phyloP scores from a whole-genome alignment of 768 basidiomycete genomes.

The Lentinula sp. region DNA sequence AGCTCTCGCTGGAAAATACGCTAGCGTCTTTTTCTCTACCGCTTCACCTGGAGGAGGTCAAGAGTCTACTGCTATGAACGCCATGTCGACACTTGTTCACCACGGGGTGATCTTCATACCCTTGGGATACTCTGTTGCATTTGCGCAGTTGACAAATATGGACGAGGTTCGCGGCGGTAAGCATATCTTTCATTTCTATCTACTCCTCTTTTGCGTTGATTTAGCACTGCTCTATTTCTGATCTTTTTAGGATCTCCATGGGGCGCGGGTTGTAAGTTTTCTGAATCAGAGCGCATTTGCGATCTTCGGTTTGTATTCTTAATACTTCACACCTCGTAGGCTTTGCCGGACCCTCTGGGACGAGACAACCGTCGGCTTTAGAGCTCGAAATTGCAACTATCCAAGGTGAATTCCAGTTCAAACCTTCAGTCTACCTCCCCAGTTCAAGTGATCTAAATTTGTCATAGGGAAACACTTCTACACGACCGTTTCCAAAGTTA shows the following conservation, averaged over 20 bases:
- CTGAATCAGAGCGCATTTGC: neutral
- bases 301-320: neutral
- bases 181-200: conserved; percentile 13
- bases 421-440: neutral
- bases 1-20: conserved; percentile 73
- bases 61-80: conserved; percentile 47
- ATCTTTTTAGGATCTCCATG: neutral
- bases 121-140: conserved; percentile 53
- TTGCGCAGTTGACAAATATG: conserved; percentile 34
- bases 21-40: conserved; percentile 67
- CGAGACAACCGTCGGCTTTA: conserved; percentile 52
- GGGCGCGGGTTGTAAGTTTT: neutral
- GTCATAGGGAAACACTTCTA: neutral
- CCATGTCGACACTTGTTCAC: conserved; percentile 58
- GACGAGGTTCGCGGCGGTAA: conserved; percentile 53
- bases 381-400: conserved; percentile 27
- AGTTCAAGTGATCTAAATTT: neutral
- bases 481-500: neutral
- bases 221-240: neutral
- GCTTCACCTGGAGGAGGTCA: conserved; percentile 75
- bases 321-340: conserved; percentile 34
- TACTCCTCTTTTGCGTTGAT: neutral
- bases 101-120: conserved; percentile 76
- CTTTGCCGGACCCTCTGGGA: conserved; percentile 45
- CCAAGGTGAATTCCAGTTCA: neutral